Base-by-base conservation (phyloP, 2,329 filamentous ascomycete species). In the Venturia carpophila region DNA sequence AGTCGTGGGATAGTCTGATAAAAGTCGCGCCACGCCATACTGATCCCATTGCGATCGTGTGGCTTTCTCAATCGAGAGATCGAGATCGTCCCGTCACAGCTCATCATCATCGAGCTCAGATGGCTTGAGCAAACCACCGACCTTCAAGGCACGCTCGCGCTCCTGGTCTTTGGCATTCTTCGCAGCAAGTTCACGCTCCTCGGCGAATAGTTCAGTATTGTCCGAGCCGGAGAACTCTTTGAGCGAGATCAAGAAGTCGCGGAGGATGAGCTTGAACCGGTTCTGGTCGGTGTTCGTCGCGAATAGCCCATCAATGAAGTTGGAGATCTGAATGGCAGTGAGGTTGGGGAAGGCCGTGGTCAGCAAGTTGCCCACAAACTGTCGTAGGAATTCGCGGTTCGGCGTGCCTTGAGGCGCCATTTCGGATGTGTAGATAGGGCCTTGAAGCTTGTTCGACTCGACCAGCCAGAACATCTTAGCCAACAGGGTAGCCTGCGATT, bases 381-480 rank as follows among this genome's bases (percentile, higher is more conserved):
- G 89, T 67, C 87, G 87, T 63, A 99, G 80, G 79, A 96, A 99
- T 64, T 97, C 92, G 73, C 87, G 88, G 81, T 99, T 99, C 66
- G 86, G 84, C 7, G 92, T 97, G 65, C 92, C 93, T 10, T 84
- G 79, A 55, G 88, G 86, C 0, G 91, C 92, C 78, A 96, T 90
- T 41, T 94, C 92, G 5, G 87, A 81, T 21, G 85, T 84, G 77
- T 97, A 99, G 69, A 99, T 91, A 0, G 93, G 93, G 5, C 92
- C 91, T 72, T 91, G 88, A 66, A 99, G 92, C 83, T 96, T 97
- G 64, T 92, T 88, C 37, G 85, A 82, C 70, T 92, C 86, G n/a
- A 97, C 87, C 65, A 97, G 92, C 82, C 92, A 95, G 79, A 99
- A 96, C 84, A 99, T 92, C 73, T 92, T 90, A 71, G 94, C 92